Base-by-base conservation (phyloP, 1,284 basidiomycete species). In the Leccinum fallax region DNA sequence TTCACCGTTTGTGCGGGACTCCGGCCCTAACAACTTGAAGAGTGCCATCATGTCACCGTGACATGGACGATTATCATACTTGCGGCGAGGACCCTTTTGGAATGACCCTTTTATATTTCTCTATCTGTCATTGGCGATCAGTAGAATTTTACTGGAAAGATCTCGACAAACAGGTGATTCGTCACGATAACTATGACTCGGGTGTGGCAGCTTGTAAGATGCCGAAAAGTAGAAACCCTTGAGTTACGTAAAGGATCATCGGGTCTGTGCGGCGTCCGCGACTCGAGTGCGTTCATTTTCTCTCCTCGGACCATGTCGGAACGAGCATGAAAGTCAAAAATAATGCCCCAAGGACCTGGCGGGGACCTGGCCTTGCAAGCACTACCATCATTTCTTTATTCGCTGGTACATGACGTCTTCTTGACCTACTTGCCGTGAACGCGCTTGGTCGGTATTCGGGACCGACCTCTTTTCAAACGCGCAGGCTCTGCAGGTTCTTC, bases 261-360 rank as follows among this genome's bases (percentile, higher is more conserved):
- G 34, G 34, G 15, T 48, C 28, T 21, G 63, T 46, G 5, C 19
- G 52, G 10, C 5, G 52, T 49, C 15, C 5, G 19, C 8, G 38
- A 43, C 65, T 66, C 66, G 48, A 63, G 40, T 66, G 63, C 53
- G 59, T 34, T 40, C 36, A 5, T 43, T 48, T 48, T 53, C 24
- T 15, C 48, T 55, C 55, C 53, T 65, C 63, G 66, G 63, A 30
- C 54, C 6, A 43, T 10, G 6, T 48, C 21, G 53, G 34, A 32
- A 53, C 9, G 10, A 46, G 15, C 15, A 38, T 5, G 38, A 34
- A 53, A 54, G 32, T 21, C 36, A 51, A 11, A 55, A n/a, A 36
- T 24, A 4, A 15, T 6, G 10, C 53, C 21, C 34, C 6, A 15
- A 24, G 26, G 16, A 28, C 49, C 24, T 16, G 13, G 34, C 5